Evolutionary conservation across 2,329 filamentous ascomycete species (phyloP).

Genomic region (Beauveria sp.): DNA sequence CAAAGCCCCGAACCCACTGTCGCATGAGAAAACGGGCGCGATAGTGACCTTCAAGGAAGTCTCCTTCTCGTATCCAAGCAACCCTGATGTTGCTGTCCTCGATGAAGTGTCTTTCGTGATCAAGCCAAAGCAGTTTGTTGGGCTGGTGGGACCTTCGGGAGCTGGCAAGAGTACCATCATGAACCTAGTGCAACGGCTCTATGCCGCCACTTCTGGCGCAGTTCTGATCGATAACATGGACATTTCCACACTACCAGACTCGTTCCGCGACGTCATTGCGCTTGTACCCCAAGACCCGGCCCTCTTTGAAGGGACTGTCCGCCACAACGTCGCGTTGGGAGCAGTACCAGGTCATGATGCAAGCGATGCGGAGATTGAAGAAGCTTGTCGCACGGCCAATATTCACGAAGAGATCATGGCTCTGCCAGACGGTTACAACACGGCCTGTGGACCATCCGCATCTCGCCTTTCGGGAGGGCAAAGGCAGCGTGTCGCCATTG

Average conservation of each 20-base stretch:
- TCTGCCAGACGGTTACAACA: slow-evolving; percentile 53
- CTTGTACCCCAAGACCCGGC: slow-evolving; percentile 43
- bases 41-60: slow-evolving; percentile 47
- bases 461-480: slow-evolving; percentile 64
- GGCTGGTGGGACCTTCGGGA: slow-evolving; percentile 37
- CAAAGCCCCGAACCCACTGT: slow-evolving; percentile 19
- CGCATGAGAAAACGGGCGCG: slow-evolving; percentile 20
- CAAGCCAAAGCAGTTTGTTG: slow-evolving; percentile 30
- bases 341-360: slow-evolving; percentile 41
- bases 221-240: slow-evolving; percentile 39
- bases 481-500: slow-evolving; percentile 63
- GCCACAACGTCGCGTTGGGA: slow-evolving; percentile 42
- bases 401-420: slow-evolving; percentile 54
- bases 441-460: slow-evolving; percentile 56
- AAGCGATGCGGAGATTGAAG: slow-evolving; percentile 48
- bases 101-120: slow-evolving; percentile 30
- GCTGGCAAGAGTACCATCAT: slow-evolving; percentile 42
- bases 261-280: slow-evolving; percentile 37
- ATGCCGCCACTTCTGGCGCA: slow-evolving; percentile 39
- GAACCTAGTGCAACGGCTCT: slow-evolving; percentile 44
- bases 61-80: slow-evolving; percentile 52
- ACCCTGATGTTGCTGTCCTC: slow-evolving; percentile 45
- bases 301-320: slow-evolving; percentile 41
- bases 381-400: slow-evolving; percentile 55
- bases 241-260: slow-evolving; percentile 21